phyloP scores from a whole-genome alignment of 768 basidiomycete genomes.

The Trametes cubensis region DNA sequence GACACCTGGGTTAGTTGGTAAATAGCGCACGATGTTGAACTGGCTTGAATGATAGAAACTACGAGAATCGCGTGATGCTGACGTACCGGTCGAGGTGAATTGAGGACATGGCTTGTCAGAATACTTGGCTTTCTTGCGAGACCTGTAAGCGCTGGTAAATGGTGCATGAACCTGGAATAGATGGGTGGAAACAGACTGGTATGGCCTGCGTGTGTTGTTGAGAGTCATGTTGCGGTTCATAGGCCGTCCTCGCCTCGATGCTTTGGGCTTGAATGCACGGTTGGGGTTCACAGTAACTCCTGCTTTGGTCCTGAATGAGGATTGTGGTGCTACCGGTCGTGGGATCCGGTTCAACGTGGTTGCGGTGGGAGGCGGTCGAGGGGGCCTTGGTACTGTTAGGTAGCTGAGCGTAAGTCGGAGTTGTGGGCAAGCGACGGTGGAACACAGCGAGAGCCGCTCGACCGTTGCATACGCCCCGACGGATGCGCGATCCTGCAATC shows the following conservation, averaged over 20 bases:
- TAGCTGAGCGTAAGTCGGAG: constrained; percentile 18
- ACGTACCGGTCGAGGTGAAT: constrained; percentile 94
- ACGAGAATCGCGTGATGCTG: neutral
- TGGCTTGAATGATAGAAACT: constrained; percentile 30
- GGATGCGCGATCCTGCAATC: constrained; percentile 9
- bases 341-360: constrained; percentile 7
- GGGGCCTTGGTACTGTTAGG: constrained; percentile 40
- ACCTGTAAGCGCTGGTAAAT: constrained; percentile 33
- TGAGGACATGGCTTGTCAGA: constrained; percentile 87
- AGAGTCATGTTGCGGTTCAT: constrained; percentile 69
- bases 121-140: constrained; percentile 61
- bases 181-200: constrained; percentile 55
- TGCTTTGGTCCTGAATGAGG: constrained; percentile 39
- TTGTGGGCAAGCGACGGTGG: neutral
- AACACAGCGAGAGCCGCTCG: neutral
- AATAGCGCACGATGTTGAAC: constrained; percentile 33
- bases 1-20: constrained; percentile 57
- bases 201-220: constrained; percentile 61
- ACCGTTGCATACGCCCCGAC: neutral
- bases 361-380: constrained; percentile 30
- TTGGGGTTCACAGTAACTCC: constrained; percentile 60
- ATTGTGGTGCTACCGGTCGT: constrained; percentile 19
- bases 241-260: constrained; percentile 41
- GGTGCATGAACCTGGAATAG: constrained; percentile 16
- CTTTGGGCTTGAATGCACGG: constrained; percentile 67